Conservation (phyloP, 2,329 filamentous ascomycete genomes). For the Beauveria scarabaeidicola region DNA sequence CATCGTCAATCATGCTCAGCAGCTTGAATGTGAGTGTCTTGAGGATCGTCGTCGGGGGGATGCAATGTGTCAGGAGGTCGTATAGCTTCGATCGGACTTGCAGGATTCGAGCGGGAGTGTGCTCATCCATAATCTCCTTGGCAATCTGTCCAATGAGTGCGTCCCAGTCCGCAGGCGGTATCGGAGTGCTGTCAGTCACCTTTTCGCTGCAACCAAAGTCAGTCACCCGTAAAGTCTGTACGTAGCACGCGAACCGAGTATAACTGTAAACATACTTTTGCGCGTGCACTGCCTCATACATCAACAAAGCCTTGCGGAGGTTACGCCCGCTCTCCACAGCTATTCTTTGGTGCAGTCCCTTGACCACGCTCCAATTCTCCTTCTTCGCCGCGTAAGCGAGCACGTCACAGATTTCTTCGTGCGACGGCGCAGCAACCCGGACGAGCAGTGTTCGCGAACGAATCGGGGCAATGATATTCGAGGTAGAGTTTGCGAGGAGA, state of each 20-base stretch:
- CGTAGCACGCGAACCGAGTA: background rate
- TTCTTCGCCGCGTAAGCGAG: slow-evolving; percentile 63
- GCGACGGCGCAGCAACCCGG: slow-evolving; percentile 79
- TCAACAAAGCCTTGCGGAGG: slow-evolving; percentile 78
- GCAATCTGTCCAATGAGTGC: slow-evolving; percentile 81
- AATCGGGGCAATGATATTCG: slow-evolving; percentile 98
- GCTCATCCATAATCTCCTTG: slow-evolving; percentile 87
- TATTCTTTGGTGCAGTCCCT: slow-evolving; percentile 72
- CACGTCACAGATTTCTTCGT: slow-evolving; percentile 74
- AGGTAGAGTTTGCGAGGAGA: slow-evolving; percentile 87
- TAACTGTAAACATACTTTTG: slow-evolving; percentile 63
- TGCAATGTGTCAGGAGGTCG: slow-evolving; percentile 93
- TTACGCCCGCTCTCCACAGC: slow-evolving; percentile 88
- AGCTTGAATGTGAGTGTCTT: slow-evolving; percentile 94
- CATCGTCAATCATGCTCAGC: slow-evolving; percentile 78
- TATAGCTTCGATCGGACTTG: slow-evolving; percentile 91
- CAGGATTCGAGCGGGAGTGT: slow-evolving; percentile 81
- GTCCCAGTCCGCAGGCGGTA: slow-evolving; percentile 96
- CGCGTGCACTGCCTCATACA: slow-evolving; percentile 95
- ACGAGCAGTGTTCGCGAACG: slow-evolving; percentile 85
- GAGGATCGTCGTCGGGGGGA: slow-evolving; percentile 86
- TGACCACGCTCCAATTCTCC: slow-evolving; percentile 73
- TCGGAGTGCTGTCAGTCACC: slow-evolving; percentile 76
- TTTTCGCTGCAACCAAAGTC: slow-evolving; percentile 59
- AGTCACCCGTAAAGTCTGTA: slow-evolving; percentile 16